phyloP scores from a whole-genome alignment of 495 filamentous ascomycete genomes.

The Articulospora tetracladia region DNA sequence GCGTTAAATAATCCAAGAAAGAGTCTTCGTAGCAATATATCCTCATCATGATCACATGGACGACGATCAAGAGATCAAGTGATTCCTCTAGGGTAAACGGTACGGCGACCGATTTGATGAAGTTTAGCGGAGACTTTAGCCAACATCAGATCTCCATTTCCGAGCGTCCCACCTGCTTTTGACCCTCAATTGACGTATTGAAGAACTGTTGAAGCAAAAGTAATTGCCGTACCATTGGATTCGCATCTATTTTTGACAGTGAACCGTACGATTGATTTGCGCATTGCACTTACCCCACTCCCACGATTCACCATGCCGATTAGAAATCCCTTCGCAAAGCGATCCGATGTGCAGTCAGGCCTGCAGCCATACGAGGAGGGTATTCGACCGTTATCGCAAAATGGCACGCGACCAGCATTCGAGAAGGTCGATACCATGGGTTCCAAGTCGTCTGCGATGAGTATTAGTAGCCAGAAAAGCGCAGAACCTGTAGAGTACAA shows the following conservation, averaged over 20 bases:
- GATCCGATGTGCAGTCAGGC: constrained; percentile 42
- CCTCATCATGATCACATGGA: background rate
- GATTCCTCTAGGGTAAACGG: background rate
- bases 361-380: constrained; percentile 50
- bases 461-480: constrained; percentile 53
- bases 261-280: no score
- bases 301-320: constrained; percentile 57
- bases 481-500: constrained; percentile 71
- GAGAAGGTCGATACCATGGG: constrained; percentile 52
- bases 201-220: no score
- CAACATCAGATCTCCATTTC: background rate
- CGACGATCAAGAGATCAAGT: background rate
- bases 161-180: no score
- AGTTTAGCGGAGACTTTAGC: background rate
- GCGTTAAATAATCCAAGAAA: no score
- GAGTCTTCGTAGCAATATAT: background rate
- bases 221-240: no score
- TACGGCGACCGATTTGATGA: background rate
- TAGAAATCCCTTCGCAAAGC: constrained; percentile 68
- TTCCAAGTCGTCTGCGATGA: constrained; percentile 55
- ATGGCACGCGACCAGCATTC: constrained; percentile 43
- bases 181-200: no score
- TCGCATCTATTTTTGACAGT: no score
- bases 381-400: constrained; percentile 32
- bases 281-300: background rate